Conservation (phyloP, 2,329 filamentous ascomycete genomes). For the Penicillium sp. region DNA sequence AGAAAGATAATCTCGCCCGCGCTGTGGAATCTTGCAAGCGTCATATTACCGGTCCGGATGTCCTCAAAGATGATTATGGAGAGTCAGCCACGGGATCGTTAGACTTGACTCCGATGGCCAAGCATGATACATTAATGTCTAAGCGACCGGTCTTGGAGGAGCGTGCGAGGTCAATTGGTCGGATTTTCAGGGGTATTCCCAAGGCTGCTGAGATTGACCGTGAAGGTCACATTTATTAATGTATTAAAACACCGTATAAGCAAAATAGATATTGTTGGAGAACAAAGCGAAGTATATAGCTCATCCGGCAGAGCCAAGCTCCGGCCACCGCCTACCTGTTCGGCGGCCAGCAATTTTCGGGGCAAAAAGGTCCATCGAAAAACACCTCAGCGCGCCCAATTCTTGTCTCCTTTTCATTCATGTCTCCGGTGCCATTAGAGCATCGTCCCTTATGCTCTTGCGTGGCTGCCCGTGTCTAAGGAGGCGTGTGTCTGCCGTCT, state of each 20-base stretch:
- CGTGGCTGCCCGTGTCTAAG: conserved; percentile 42
- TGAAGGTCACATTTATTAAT: conserved; percentile 38
- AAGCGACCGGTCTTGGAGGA: conserved; percentile 22
- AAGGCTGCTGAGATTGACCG: conserved; percentile 44
- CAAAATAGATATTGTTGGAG: not conserved
- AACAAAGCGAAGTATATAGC: not conserved
- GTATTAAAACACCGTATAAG: not conserved
- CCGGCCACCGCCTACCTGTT: conserved; percentile 26
- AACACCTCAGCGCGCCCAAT: conserved; percentile 6
- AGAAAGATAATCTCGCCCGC: conserved; percentile 67
- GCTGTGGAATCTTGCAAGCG: conserved; percentile 74
- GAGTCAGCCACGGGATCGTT: conserved; percentile 22
- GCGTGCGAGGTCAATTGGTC: conserved; percentile 23
- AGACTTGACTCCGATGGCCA: conserved; percentile 29
- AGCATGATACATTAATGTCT: conserved; percentile 25
- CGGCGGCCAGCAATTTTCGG: conserved; percentile 23
- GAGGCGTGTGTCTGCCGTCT: conserved; percentile 37
- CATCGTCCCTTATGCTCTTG: conserved; percentile 41
- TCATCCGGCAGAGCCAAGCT: conserved; percentile 1
- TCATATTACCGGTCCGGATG: conserved; percentile 77
- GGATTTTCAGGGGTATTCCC: conserved; percentile 63
- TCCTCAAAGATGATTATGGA: conserved; percentile 70
- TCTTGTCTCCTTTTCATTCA: conserved; percentile 5
- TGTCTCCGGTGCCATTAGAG: conserved; percentile 16
- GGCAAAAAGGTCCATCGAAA: conserved; percentile 13